Evolutionary conservation across 768 basidiomycete genomes (phyloP), one percentile per base, ranked within the genome.

Genomic region (Gautieria morchelliformis): DNA sequence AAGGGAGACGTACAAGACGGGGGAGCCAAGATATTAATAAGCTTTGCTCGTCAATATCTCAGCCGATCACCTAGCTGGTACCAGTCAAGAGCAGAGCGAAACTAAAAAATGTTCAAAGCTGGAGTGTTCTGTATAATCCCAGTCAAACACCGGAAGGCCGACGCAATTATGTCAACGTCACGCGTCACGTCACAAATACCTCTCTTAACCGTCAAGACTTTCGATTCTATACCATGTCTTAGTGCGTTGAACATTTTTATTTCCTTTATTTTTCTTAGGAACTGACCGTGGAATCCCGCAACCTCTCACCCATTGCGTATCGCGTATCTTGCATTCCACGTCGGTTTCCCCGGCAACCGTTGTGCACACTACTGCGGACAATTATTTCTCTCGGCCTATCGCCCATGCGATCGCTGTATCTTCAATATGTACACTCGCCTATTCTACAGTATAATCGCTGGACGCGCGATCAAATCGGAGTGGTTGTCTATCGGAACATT

Each of bases 391-490:
- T 27, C 27, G 27, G 3, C 27, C 2, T 27, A 27, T 27, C 27
- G 27, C 27, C 27, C 27, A 27, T 27, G 27, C 27, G 27, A 5
- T 27, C 27, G 2, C 27, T 27, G 27, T 27, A 27, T 27, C 27
- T 27, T 27, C 27, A 30, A 19, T 49, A 49, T 49, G 11, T 27
- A 17, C 42, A 30, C 24, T 49, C 9, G 2, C n/a, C 14, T 15
- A 49, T 30, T 17, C 24, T 9, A n/a, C 66, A 91, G 89, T 78
- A 74, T 78, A 60, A 84, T 92, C 66, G 67, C 89, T 61, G 89
- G 89, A 69, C 87, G 89, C 62, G 79, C 78, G 67, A 77, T 92
- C 66, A 88, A 86, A 75, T 85, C 82, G 67, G 87, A 91, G 74
- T 83, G 88, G 75, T 78, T 92, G 62, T 79, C 84, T 20, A 76